phyloP scores from a whole-genome alignment of 331 rosid genomes.

The Stylosanthes scabra region DNA sequence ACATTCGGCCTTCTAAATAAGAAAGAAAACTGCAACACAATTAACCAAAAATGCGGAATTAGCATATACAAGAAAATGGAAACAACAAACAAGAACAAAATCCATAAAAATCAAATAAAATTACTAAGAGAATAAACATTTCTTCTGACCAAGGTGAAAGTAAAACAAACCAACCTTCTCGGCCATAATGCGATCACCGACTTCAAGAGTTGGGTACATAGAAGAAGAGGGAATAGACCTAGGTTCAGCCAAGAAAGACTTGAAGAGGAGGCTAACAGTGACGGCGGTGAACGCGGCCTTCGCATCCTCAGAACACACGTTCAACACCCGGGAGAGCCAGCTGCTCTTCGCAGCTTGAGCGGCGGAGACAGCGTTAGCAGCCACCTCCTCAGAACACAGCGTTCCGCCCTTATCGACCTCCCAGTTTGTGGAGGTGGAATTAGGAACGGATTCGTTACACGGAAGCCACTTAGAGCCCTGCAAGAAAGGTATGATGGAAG shows the following conservation, averaged over 20 bases:
- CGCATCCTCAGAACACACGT: conserved; percentile 71
- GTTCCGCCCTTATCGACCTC: conserved; percentile 79
- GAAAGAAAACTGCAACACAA: conserved; percentile 69
- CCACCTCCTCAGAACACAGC: background rate
- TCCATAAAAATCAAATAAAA: background rate
- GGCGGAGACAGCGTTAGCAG: background rate
- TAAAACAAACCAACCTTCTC: conserved; percentile 70
- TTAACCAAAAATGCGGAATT: conserved; percentile 3
- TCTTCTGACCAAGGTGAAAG: background rate
- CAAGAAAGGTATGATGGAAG: conserved; percentile 66
- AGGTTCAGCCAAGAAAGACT: conserved; percentile 92
- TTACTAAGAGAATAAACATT: background rate
- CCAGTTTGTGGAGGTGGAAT: conserved; percentile 39
- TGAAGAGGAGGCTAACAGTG: conserved; percentile 75
- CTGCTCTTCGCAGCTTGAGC: conserved; percentile 51
- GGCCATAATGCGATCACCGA: conserved; percentile 88
- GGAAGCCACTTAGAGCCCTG: conserved; percentile 87
- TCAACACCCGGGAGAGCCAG: conserved; percentile 71
- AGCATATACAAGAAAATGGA: background rate
- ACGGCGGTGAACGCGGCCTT: conserved; percentile 86
- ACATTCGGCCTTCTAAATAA: conserved; percentile 84
- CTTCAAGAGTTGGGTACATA: conserved; percentile 91
- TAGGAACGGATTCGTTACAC: conserved; percentile 60
- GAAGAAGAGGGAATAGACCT: conserved; percentile 93
- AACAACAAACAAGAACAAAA: background rate